phyloP scores from a whole-genome alignment of 148 eudicot genomes.

The Euryodendron excelsum region DNA sequence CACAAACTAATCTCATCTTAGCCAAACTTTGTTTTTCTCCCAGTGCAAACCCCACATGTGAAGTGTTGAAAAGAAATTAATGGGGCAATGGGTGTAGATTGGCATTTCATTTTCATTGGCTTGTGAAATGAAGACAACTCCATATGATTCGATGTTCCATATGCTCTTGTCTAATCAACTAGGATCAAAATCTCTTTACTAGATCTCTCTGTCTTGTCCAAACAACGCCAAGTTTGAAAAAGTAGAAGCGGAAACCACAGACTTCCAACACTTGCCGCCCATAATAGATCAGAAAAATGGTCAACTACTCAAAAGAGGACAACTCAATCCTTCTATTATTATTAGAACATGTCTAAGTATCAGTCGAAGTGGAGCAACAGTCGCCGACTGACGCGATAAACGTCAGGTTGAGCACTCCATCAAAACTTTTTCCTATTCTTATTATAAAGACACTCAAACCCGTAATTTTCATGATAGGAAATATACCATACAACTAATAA shows the following conservation, averaged over 20 bases:
- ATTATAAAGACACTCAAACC: no score
- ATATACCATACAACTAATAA: no score
- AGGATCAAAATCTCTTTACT: slow-evolving; percentile 4
- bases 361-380: no score
- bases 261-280: no score
- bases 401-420: no score
- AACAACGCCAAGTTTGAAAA: not conserved
- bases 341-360: no score
- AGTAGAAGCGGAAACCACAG: not conserved
- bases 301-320: no score
- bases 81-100: not conserved
- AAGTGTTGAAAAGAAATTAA: not conserved
- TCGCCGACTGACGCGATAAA: no score
- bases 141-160: slow-evolving; percentile 14
- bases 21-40: not conserved
- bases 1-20: not conserved
- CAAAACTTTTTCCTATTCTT: no score
- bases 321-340: no score
- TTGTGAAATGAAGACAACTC: not conserved
- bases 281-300: no score
- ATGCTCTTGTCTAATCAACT: slow-evolving; percentile 1
- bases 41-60: not conserved
- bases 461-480: no score
- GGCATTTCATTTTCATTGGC: slow-evolving; percentile 3
- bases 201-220: slow-evolving; percentile 5